Percentiles rank a stretch among this genome's conserved stretches.
Conservation (phyloP, 75 land plant species). For the Isoetes taiwanensis region DNA sequence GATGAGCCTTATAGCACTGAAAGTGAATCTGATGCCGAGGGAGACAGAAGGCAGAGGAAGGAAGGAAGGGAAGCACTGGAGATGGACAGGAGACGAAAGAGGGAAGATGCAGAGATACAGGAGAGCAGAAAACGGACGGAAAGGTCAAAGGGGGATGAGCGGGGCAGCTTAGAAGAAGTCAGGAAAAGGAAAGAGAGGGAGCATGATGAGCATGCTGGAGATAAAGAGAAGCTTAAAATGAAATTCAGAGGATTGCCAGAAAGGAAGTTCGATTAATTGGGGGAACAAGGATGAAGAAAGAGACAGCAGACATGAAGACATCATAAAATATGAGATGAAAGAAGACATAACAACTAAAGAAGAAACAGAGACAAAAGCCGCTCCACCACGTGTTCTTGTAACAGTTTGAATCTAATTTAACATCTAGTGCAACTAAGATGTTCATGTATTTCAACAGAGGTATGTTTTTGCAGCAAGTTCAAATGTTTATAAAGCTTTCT, state of each 20-base stretch:
- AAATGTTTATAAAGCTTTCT: no score
- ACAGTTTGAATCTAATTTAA: no score
- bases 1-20: background rate
- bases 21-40: background rate
- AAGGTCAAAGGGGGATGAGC: background rate
- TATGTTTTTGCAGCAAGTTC: no score
- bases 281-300: background rate
- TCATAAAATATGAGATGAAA: background rate
- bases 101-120: background rate
- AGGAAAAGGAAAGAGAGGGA: background rate
- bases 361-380: background rate
- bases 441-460: no score
- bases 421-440: no score
- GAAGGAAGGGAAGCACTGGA: conserved; percentile 3
- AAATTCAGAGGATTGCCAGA: conserved; percentile 15
- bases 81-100: conserved; percentile 19
- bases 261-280: background rate
- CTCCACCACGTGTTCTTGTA: no score
- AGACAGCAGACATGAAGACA: background rate
- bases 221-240: background rate
- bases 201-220: background rate
- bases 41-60: background rate
- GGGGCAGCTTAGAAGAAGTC: background rate
- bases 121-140: background rate
- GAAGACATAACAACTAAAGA: background rate